Conservation (phyloP, 2,329 filamentous ascomycete species). For the Nakataea oryzae region DNA sequence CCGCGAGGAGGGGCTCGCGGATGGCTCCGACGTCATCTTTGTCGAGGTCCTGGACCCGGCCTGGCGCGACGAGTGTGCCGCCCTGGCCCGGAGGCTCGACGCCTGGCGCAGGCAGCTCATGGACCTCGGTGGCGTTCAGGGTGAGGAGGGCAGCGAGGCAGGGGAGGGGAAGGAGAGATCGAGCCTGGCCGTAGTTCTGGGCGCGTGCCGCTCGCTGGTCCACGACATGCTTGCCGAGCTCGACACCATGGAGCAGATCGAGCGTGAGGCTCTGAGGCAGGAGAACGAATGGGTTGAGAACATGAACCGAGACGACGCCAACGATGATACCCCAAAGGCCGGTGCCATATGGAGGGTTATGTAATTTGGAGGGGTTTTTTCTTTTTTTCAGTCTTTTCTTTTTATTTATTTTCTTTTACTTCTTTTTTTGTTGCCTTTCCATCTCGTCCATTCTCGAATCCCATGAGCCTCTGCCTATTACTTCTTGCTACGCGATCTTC, state of each 20-base stretch:
- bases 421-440: no score
- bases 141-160: constrained; percentile 6
- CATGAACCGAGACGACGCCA: constrained; percentile 31
- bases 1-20: constrained; percentile 4
- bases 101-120: constrained; percentile 38
- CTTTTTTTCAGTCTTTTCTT: neutral
- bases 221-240: constrained; percentile 53
- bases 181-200: constrained; percentile 37
- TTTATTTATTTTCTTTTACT: neutral
- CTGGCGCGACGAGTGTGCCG: constrained; percentile 49
- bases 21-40: constrained; percentile 27
- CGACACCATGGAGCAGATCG: constrained; percentile 49
- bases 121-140: constrained; percentile 26
- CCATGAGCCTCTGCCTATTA: no score
- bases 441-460: no score
- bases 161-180: constrained; percentile 10
- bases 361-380: constrained; percentile 8
- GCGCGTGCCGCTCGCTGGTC: constrained; percentile 36
- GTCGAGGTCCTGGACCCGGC: constrained; percentile 41
- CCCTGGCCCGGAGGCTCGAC: constrained; percentile 42
- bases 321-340: constrained; percentile 21
- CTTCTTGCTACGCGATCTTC: no score
- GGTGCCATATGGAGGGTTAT: constrained; percentile 38
- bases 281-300: constrained; percentile 50
- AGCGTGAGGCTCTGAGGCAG: constrained; percentile 41